Evolutionary conservation across 139 green algal species (phyloP).

Genomic region (Volvox reticuliferus): DNA sequence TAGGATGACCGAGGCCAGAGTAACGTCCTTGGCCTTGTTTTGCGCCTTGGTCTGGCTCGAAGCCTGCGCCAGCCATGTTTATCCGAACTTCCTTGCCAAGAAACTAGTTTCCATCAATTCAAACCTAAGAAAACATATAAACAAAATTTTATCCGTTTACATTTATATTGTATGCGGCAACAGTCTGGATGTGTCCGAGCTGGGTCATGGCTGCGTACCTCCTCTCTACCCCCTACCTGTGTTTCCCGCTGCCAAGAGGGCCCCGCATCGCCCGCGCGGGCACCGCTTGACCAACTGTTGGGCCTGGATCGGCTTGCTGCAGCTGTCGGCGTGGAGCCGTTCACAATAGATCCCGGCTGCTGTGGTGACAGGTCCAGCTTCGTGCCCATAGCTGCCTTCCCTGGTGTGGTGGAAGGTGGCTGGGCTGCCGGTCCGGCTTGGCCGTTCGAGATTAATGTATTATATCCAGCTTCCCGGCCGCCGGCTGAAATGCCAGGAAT

Average conservation of each 20-base stretch:
- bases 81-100: too few relatives aligned
- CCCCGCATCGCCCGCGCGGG: neutral
- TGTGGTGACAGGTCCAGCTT: neutral
- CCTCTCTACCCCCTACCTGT: neutral
- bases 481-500: neutral
- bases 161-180: too few relatives aligned
- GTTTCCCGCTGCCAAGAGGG: neutral
- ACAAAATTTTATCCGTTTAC: too few relatives aligned
- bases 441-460: neutral
- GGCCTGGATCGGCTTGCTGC: neutral
- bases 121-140: too few relatives aligned
- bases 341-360: neutral
- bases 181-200: too few relatives aligned
- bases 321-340: neutral
- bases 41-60: neutral
- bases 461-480: neutral
- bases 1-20: neutral
- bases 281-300: conserved; percentile 1
- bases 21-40: neutral
- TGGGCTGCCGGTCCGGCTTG: neutral
- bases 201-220: neutral
- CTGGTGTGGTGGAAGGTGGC: neutral
- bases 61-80: neutral
- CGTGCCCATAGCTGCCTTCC: neutral
- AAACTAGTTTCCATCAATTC: too few relatives aligned